Base-by-base conservation (phyloP, 495 filamentous ascomycete species). In the Trichodelitschia bisporula region DNA sequence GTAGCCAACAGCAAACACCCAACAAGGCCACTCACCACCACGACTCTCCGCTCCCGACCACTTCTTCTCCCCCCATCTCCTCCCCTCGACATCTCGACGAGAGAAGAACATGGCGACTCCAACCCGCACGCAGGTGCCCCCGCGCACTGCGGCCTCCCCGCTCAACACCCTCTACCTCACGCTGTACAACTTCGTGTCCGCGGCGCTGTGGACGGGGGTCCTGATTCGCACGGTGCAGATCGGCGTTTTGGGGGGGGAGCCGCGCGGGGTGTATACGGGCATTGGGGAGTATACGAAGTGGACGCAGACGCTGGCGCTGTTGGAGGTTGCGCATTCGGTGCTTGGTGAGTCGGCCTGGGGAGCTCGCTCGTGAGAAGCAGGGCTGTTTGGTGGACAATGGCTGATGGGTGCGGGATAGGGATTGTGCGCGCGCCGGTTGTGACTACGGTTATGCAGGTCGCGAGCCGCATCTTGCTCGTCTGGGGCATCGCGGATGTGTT, bases 391-490 rank as follows among this genome's bases (percentile, higher is more conserved):
- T 8, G 18, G 9, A 11, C 15, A 36, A 3, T 4, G 12, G 17
- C 18, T 24, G 9, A 12, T 31, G 13, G 9, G 21, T 14, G 12
- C 20, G 31, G 53, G 2, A 14, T 47, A 66, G 74, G 83, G 26
- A 45, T 92, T 38, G 78, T 92, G 33, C 73, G 82, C 39, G 72
- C 82, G 4, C 79, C 83, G 0, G 39, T 93, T 49, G 40, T 67
- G 36, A 95, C 84, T 2, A 92, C 84, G 6, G 48, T 59, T n/a
- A 74, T 91, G 61, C 84, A 95, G 51, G 80, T 93, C 27, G 60
- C 72, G 12, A 69, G 60, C 29, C 76, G 84, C 8, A 56, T 91
- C 34, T 60, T 90, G 27, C 67, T 95, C 26, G 69, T 90, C 29
- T 90, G 79, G 78, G 71, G 65, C 15, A 56, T 95, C 29, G 61